These are phyloP conservation scores for Metarhizium brunneum DNA, from an alignment of 2,329 filamentous ascomycete species.

Conservation along the genomic window DNA sequence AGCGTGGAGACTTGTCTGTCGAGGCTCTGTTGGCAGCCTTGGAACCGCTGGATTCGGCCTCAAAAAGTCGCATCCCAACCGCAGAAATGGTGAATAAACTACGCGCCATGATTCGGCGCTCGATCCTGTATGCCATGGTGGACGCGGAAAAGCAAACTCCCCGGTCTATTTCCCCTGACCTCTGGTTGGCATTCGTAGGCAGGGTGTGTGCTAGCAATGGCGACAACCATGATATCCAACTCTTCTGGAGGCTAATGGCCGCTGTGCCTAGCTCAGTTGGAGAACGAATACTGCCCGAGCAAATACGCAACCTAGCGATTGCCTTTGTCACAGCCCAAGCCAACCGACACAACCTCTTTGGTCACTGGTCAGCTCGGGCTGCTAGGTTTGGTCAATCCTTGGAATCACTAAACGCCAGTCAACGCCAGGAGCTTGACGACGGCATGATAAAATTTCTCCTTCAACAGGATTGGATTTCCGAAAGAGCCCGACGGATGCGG, in stretches of 20 bases:
- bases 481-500: constrained; percentile 6
- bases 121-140: constrained; percentile 10
- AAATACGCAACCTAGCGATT: constrained; percentile 7
- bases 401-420: constrained; percentile 3
- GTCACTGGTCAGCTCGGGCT: constrained; percentile 10
- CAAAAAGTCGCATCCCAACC: constrained; percentile 8
- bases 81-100: constrained; percentile 8
- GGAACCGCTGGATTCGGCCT: constrained; percentile 12
- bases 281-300: constrained; percentile 5
- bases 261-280: constrained; percentile 10
- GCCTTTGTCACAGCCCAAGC: constrained; percentile 11
- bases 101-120: constrained; percentile 12
- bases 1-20: constrained; percentile 7
- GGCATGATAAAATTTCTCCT: constrained; percentile 7
- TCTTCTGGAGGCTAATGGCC: constrained; percentile 11
- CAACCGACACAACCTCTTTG: constrained; percentile 8
- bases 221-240: constrained; percentile 9
- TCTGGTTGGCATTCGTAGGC: constrained; percentile 11
- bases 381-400: constrained; percentile 12
- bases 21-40: constrained; percentile 8
- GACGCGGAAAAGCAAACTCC: constrained; percentile 4
- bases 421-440: constrained; percentile 7
- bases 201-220: constrained; percentile 7
- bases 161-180: constrained; percentile 2
- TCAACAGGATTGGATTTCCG: constrained; percentile 4